Evolutionary conservation across 208 protist genomes (phyloP).

Genomic region (Herpetomonas tarakana): DNA sequence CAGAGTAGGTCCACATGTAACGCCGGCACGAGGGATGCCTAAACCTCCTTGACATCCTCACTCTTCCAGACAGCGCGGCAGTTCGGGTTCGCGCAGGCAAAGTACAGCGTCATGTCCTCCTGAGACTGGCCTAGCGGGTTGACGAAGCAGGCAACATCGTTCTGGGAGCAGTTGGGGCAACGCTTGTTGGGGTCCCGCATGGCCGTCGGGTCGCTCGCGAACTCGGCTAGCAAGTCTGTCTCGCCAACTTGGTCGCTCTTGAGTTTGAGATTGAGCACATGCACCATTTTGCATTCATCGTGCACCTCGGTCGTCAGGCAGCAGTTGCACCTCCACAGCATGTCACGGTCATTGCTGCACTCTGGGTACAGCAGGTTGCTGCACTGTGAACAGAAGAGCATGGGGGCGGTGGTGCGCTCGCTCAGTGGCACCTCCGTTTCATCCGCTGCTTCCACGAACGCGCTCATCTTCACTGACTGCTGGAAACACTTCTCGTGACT

Average conservation of each 20-base stretch:
- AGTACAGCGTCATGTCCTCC: conserved; percentile 91
- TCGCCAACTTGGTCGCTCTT: conserved; percentile 72
- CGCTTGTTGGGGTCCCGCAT: conserved; percentile 77
- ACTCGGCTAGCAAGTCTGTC: conserved; percentile 79
- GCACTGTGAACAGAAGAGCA: conserved; percentile 87
- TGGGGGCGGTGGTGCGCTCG: conserved; percentile 61
- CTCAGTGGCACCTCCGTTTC: conserved; percentile 18
- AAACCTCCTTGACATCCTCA: conserved; percentile 46
- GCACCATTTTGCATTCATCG: conserved; percentile 81
- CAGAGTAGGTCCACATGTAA: no score
- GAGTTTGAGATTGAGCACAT: conserved; percentile 87
- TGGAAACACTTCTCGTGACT: no score
- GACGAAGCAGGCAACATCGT: conserved; percentile 84
- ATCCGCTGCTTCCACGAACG: not conserved
- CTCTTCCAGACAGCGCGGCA: conserved; percentile 88
- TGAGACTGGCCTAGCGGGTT: conserved; percentile 86
- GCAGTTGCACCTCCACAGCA: conserved; percentile 87
- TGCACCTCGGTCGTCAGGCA: conserved; percentile 77
- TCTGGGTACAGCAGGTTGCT: conserved; percentile 90
- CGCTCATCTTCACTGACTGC: not conserved
- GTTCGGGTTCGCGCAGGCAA: conserved; percentile 78
- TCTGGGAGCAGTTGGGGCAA: conserved; percentile 63
- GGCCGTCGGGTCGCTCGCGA: conserved; percentile 87
- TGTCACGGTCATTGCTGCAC: conserved; percentile 39
- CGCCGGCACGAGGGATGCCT: no score